A percentile compares a stretch with the other conserved stretches of the same genome.
Evolutionary conservation across 441 rosid species (phyloP).

Genomic region (Biscutella laevigata): DNA sequence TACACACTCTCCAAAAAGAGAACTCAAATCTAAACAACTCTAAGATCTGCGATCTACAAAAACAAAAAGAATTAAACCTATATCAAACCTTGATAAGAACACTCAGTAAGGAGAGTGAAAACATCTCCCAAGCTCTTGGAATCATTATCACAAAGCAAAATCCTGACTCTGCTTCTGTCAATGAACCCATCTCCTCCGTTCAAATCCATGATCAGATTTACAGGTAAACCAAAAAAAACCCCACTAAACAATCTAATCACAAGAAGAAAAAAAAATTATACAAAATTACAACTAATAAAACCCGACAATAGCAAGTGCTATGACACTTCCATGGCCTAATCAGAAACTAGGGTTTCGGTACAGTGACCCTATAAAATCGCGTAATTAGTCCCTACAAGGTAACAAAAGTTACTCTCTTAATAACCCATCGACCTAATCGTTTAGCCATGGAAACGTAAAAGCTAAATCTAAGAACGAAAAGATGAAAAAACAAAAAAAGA

Average conservation of each 20-base stretch:
- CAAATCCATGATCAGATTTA: constrained; percentile 39
- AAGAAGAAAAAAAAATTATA: background rate
- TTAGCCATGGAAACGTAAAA: constrained; percentile 1
- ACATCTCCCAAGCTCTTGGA: constrained; percentile 62
- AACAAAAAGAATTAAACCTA: background rate
- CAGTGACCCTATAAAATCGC: constrained; percentile 16
- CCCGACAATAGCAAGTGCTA: constrained; percentile 19
- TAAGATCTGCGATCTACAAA: constrained; percentile 9
- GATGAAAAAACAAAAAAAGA: background rate
- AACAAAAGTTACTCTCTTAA: constrained; percentile 8
- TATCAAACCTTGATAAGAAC: constrained; percentile 83
- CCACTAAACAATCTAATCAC: constrained; percentile 3
- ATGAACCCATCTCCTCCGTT: constrained; percentile 59
- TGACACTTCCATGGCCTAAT: constrained; percentile 32
- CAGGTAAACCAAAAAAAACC: constrained; percentile 11
- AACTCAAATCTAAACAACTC: background rate
- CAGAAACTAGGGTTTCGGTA: constrained; percentile 15
- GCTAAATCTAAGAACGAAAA: constrained; percentile 6
- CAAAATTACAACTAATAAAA: constrained; percentile 6
- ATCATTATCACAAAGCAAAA: constrained; percentile 84
- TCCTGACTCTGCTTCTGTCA: constrained; percentile 94
- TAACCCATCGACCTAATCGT: constrained; percentile 10
- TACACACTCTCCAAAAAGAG: background rate
- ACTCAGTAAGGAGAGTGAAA: constrained; percentile 63
- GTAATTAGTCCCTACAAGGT: constrained; percentile 12